phyloP scores from a whole-genome alignment of 371 early-diverging fungal species.

The Synchytrium microbalum region DNA sequence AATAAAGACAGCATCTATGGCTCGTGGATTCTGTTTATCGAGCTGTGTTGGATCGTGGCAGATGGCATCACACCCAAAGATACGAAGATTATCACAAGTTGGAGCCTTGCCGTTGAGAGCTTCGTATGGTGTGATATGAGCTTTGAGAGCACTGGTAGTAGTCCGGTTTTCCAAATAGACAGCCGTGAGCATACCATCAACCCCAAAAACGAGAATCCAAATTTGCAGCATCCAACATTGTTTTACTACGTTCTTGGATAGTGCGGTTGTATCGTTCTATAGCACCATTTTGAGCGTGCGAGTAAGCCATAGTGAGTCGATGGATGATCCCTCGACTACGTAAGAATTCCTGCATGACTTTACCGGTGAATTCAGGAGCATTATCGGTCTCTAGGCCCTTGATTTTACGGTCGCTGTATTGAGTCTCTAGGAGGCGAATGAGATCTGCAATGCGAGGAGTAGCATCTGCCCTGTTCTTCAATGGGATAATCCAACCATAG shows the following conservation, averaged over 20 bases:
- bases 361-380: neutral
- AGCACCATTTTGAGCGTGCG: neutral
- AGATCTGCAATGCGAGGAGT: neutral
- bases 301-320: neutral
- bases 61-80: neutral
- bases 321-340: neutral
- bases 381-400: neutral
- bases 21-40: neutral
- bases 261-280: conserved; percentile 3
- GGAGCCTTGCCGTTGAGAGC: neutral
- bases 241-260: neutral
- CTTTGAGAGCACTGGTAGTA: neutral
- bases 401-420: neutral
- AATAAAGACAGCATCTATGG: neutral
- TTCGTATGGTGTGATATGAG: neutral
- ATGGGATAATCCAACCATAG: neutral
- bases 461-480: neutral
- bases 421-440: neutral
- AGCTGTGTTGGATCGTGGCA: neutral
- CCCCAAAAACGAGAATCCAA: neutral
- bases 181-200: neutral
- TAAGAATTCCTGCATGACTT: neutral
- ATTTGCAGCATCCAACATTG: neutral
- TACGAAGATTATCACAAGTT: neutral
- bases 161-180: neutral